Percentiles rank a stretch among this genome's conserved stretches.
These are phyloP conservation scores for Scutellaria galericulata DNA, from an alignment of 257 asterid species.

Conservation along the genomic window DNA sequence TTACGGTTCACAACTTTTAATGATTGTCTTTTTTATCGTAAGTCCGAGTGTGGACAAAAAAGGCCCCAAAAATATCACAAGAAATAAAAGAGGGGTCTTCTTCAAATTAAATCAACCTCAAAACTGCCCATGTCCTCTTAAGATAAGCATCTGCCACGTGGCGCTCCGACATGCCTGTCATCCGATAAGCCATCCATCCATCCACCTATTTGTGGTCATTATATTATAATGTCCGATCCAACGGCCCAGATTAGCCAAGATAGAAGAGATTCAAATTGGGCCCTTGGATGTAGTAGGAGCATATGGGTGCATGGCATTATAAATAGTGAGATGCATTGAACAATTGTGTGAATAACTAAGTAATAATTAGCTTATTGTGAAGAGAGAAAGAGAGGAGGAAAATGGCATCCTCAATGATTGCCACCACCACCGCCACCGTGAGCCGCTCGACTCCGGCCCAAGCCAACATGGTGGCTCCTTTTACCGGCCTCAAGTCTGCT, in stretches of 20 bases:
- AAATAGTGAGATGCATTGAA: neutral
- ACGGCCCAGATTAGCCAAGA: neutral
- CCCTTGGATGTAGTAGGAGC: neutral
- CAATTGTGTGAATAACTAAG: neutral
- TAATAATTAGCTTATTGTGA: neutral
- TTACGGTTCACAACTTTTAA: neutral
- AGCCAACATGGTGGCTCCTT: slow-evolving; percentile 48
- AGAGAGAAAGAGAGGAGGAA: too few species aligned
- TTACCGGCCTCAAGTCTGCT: slow-evolving; percentile 43
- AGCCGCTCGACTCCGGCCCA: slow-evolving; percentile 29
- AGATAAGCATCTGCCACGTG: slow-evolving; percentile 22
- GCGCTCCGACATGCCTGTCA: neutral
- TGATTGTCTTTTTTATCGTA: neutral
- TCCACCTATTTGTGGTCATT: slow-evolving; percentile 20
- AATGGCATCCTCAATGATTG: slow-evolving; percentile 36
- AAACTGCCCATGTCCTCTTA: neutral
- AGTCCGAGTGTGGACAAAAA: neutral
- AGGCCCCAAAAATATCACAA: neutral
- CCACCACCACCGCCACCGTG: slow-evolving; percentile 35
- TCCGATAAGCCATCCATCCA: slow-evolving; percentile 21
- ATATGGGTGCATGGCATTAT: neutral
- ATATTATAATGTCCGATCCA: neutral
- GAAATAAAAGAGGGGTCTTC: too few species aligned
- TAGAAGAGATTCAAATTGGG: neutral
- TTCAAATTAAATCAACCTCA: slow-evolving; percentile 3